Conservation (phyloP, 352 stramenopile species). For the Globisporangium middletonii region DNA sequence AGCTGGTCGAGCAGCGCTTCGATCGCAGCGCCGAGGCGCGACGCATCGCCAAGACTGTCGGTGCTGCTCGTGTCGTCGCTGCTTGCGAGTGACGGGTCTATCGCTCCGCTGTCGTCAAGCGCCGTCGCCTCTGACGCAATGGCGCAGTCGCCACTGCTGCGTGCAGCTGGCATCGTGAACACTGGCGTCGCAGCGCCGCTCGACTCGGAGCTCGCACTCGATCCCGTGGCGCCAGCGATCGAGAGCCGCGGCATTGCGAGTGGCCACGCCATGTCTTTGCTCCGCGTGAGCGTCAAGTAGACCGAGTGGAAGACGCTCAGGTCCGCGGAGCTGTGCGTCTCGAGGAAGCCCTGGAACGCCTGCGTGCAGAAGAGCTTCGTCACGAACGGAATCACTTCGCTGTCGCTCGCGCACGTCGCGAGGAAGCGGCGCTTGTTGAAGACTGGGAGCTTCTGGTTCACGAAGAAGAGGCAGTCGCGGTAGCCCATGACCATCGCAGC, state of each 20-base stretch:
- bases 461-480: slow-evolving; percentile 81
- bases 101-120: slow-evolving; percentile 6
- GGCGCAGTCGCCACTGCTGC: not conserved
- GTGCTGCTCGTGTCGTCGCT: not conserved
- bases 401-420: slow-evolving; percentile 44
- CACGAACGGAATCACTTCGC: slow-evolving; percentile 58
- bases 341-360: slow-evolving; percentile 75
- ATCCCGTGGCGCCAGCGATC: not conserved
- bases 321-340: slow-evolving; percentile 65
- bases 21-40: slow-evolving; percentile 23
- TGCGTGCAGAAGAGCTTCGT: slow-evolving; percentile 68
- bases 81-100: not conserved
- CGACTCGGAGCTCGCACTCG: not conserved
- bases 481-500: slow-evolving; percentile 68
- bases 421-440: slow-evolving; percentile 86
- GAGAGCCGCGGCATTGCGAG: slow-evolving; percentile 25
- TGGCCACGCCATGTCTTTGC: slow-evolving; percentile 49
- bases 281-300: slow-evolving; percentile 53
- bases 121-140: slow-evolving; percentile 10
- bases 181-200: slow-evolving; percentile 16
- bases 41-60: not conserved
- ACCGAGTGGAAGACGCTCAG: slow-evolving; percentile 75
- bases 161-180: slow-evolving; percentile 13
- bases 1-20: slow-evolving; percentile 25
- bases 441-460: slow-evolving; percentile 81